Conservation (phyloP, 306 rosid genomes). For the Quercus variabilis region DNA sequence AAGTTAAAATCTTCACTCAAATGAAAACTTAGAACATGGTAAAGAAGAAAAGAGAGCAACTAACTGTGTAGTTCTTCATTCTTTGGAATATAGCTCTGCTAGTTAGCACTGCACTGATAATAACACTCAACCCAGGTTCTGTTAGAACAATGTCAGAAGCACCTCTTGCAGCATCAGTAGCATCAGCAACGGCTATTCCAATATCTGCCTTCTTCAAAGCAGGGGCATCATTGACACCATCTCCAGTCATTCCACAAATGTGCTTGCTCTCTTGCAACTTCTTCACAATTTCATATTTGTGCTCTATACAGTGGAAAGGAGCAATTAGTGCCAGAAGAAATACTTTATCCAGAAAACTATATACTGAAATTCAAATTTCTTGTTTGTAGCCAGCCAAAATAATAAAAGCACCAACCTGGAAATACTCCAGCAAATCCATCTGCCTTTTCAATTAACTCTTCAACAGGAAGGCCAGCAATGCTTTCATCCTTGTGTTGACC, state of each 20-base stretch:
- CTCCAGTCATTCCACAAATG: slow-evolving; percentile 99
- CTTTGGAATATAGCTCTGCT: slow-evolving; percentile 97
- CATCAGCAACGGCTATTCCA: slow-evolving; percentile 98
- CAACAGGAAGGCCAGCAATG: slow-evolving; percentile 85
- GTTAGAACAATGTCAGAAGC: slow-evolving; percentile 98
- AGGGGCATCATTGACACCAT: slow-evolving; percentile 99
- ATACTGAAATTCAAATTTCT: not conserved
- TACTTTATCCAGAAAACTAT: not conserved
- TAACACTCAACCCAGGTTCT: slow-evolving; percentile 97
- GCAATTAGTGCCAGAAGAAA: slow-evolving; percentile 2
- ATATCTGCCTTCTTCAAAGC: slow-evolving; percentile 98
- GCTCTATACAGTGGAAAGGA: slow-evolving; percentile 44
- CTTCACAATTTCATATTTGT: slow-evolving; percentile 94
- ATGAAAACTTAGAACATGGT: not conserved
- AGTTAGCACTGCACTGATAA: slow-evolving; percentile 93
- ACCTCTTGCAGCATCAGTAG: slow-evolving; percentile 96
- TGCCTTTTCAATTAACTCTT: slow-evolving; percentile 94
- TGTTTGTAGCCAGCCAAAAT: not conserved
- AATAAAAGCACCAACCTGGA: slow-evolving; percentile 58
- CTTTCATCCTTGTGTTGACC: slow-evolving; percentile 87
- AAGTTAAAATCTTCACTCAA: not conserved
- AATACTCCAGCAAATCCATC: slow-evolving; percentile 99
- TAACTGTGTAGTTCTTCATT: slow-evolving; percentile 96
- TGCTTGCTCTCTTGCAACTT: slow-evolving; percentile 96
- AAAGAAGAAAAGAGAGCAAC: slow-evolving; percentile 20